Conservation (phyloP, 352 stramenopile genomes). For the Detonula confervacea region DNA sequence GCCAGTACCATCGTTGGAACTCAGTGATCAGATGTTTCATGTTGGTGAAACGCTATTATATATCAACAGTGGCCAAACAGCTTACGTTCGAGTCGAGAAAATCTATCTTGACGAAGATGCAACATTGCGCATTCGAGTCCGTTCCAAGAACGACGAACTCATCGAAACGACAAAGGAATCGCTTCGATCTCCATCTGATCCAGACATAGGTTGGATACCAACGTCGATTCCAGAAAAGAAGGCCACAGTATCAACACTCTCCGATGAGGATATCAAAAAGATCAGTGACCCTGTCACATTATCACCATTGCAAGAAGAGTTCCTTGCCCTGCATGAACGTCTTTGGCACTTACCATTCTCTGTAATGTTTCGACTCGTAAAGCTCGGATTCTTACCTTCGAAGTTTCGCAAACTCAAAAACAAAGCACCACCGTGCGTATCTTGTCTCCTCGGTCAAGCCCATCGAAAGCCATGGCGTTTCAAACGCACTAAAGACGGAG, state of each 20-base stretch:
- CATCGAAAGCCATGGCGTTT: slow-evolving; percentile 51
- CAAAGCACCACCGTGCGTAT: slow-evolving; percentile 32
- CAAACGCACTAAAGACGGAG: slow-evolving; percentile 10
- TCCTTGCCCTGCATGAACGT: slow-evolving; percentile 12
- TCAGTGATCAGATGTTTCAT: not conserved
- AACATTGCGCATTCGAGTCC: not conserved
- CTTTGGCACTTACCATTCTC: slow-evolving; percentile 24
- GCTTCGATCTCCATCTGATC: not conserved
- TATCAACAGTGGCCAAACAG: not conserved
- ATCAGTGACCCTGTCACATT: not conserved
- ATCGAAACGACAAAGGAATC: not conserved
- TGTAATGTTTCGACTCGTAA: slow-evolving; percentile 16
- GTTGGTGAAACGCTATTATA: slow-evolving; percentile 1
- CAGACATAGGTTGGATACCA: not conserved
- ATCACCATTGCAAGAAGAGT: slow-evolving; percentile 15
- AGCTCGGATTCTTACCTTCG: not conserved
- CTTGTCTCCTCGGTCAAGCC: slow-evolving; percentile 48
- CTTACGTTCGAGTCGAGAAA: not conserved
- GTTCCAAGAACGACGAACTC: not conserved
- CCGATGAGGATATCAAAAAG: not conserved
- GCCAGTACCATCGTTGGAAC: not conserved
- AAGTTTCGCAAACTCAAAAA: slow-evolving; percentile 14
- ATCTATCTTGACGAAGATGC: not conserved
- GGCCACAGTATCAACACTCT: not conserved
- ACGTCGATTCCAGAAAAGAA: not conserved